Conservation (phyloP, 1,284 basidiomycete species). For the Fomitiporia mediterranea region DNA sequence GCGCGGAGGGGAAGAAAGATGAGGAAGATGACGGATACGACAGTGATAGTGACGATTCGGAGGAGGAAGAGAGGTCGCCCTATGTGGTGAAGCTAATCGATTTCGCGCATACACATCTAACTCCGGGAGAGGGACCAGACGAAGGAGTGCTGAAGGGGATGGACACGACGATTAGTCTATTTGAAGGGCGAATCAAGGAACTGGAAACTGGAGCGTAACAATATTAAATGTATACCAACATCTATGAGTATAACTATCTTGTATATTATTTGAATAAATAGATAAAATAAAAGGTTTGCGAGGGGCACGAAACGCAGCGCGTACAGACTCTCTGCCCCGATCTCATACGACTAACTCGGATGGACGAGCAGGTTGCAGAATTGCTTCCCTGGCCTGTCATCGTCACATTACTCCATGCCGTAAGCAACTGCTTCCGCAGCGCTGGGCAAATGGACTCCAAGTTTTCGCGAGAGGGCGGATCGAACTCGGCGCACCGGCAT, state of each 20-base stretch:
- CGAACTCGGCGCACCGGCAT: conserved; percentile 77
- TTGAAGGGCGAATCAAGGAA: conserved; percentile 49
- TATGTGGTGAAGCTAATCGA: conserved; percentile 82
- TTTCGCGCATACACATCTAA: conserved; percentile 83
- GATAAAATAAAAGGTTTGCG: conserved; percentile 62
- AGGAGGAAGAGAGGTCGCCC: conserved; percentile 42
- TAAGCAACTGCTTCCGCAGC: conserved; percentile 52
- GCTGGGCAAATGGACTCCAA: conserved; percentile 65
- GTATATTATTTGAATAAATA: background rate
- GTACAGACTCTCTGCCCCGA: conserved; percentile 74
- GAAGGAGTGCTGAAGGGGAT: conserved; percentile 71
- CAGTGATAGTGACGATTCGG: conserved; percentile 26
- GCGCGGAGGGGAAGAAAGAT: conserved; percentile 32
- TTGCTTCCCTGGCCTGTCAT: conserved; percentile 84
- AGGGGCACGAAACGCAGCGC: conserved; percentile 68
- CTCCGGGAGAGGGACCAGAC: conserved; percentile 75
- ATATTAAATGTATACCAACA: no score
- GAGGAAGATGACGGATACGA: conserved; percentile 32
- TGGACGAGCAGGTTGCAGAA: conserved; percentile 78
- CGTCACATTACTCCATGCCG: conserved; percentile 73
- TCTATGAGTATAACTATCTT: no score
- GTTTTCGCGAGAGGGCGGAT: conserved; percentile 89
- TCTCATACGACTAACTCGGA: conserved; percentile 89
- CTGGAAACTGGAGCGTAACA: conserved; percentile 20
- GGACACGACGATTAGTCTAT: conserved; percentile 52